Conservation (phyloP, 108 stramenopile genomes). For the Phaeodactylum tricornutum region DNA sequence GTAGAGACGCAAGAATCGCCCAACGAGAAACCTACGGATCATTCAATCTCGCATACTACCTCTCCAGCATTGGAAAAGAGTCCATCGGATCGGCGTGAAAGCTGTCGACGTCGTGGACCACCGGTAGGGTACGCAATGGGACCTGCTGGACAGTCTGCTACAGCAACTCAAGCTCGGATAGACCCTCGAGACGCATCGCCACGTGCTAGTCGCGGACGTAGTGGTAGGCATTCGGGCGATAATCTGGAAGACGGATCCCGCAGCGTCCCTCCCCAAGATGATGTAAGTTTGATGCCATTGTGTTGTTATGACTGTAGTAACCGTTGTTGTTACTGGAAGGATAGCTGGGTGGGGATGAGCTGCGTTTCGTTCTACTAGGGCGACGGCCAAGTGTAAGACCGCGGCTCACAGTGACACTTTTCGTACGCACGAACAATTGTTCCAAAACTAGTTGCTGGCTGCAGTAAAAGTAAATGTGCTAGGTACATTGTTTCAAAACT, state of each 20-base stretch:
- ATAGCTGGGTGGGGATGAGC: too few species aligned
- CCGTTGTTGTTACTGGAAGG: slow-evolving; percentile 1
- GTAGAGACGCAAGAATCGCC: not conserved
- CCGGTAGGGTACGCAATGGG: slow-evolving; percentile 75
- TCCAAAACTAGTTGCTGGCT: too few species aligned
- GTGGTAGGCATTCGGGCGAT: slow-evolving; percentile 1
- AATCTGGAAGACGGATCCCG: not conserved
- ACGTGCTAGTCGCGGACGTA: not conserved
- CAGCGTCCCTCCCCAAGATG: not conserved
- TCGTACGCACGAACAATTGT: too few species aligned
- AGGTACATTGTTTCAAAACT: too few species aligned
- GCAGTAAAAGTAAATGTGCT: too few species aligned
- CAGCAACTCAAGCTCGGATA: slow-evolving; percentile 1
- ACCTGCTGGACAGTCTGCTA: slow-evolving; percentile 62
- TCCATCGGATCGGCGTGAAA: slow-evolving; percentile 3
- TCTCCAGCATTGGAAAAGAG: slow-evolving; percentile 6
- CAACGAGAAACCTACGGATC: slow-evolving; percentile 7
- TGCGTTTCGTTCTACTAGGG: too few species aligned
- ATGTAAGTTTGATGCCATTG: slow-evolving; percentile 1
- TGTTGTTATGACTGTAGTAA: slow-evolving; percentile 2
- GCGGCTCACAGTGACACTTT: too few species aligned
- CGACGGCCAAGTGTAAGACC: too few species aligned
- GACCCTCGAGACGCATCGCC: not conserved
- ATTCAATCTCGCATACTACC: not conserved
- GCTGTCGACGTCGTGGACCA: slow-evolving; percentile 45